These are phyloP conservation scores for Bothriochloa decipiens DNA, from an alignment of 176 grass and related monocot genomes.

Conservation along the genomic window DNA sequence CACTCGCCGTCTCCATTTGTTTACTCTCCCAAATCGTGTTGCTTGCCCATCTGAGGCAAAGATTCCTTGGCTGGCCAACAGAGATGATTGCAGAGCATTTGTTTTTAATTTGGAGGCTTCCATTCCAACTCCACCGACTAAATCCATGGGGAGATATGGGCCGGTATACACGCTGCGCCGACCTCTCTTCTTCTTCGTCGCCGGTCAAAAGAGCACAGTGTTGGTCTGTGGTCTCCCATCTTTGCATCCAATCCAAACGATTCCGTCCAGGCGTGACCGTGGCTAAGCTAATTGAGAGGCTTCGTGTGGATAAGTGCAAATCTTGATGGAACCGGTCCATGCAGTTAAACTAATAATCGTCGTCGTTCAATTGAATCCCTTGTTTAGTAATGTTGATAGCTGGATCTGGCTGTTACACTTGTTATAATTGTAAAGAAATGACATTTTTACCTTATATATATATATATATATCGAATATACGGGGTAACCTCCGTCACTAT, in stretches of 20 bases:
- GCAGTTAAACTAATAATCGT: conserved; percentile 24
- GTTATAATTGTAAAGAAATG: background rate
- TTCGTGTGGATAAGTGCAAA: conserved; percentile 31
- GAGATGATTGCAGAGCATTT: background rate
- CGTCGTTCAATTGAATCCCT: background rate
- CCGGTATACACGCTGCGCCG: background rate
- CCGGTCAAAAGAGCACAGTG: conserved; percentile 33
- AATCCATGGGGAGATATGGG: conserved; percentile 44
- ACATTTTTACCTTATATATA: no score
- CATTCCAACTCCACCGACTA: conserved; percentile 47
- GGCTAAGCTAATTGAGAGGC: background rate
- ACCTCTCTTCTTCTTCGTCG: background rate
- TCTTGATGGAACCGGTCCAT: conserved; percentile 38
- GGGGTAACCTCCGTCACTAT: no score
- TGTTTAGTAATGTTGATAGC: background rate
- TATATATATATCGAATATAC: no score
- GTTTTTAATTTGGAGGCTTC: conserved; percentile 15
- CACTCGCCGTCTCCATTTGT: background rate
- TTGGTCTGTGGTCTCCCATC: background rate
- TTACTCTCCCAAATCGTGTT: conserved; percentile 23
- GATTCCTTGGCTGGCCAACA: conserved; percentile 39
- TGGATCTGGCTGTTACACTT: background rate
- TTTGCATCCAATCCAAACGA: conserved; percentile 22
- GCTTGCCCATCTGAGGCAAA: conserved; percentile 51
- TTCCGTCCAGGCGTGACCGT: conserved; percentile 10